phyloP scores from a whole-genome alignment of 2,329 filamentous ascomycete genomes.

The Alternaria alternata region DNA sequence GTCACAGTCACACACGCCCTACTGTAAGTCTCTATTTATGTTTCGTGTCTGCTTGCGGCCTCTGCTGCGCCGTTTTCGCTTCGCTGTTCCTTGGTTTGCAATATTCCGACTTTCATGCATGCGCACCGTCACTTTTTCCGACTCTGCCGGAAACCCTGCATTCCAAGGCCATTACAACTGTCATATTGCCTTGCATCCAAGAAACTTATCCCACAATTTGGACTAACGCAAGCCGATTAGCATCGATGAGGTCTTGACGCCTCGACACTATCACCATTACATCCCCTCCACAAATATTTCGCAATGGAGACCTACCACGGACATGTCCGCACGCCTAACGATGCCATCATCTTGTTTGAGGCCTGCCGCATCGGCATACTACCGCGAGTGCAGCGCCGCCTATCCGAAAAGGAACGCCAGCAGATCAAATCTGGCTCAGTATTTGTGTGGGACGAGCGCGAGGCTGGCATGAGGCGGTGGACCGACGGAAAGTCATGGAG shows the following conservation, averaged over 20 bases:
- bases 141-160: slow-evolving; percentile 13
- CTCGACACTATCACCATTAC: slow-evolving; percentile 1
- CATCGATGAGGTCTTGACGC: slow-evolving; percentile 17
- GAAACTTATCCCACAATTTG: neutral
- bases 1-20: slow-evolving; percentile 18
- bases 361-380: slow-evolving; percentile 89
- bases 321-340: slow-evolving; percentile 90
- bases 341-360: slow-evolving; percentile 98
- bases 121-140: slow-evolving; percentile 4
- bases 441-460: slow-evolving; percentile 99
- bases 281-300: neutral
- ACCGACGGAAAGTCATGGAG: slow-evolving; percentile 99
- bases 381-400: slow-evolving; percentile 87
- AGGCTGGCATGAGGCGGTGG: slow-evolving; percentile 98
- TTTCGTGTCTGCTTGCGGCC: slow-evolving; percentile 5
- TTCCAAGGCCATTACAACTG: neutral
- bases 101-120: slow-evolving; percentile 6
- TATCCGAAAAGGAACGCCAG: slow-evolving; percentile 97
- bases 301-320: slow-evolving; percentile 96
- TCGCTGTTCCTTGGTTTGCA: neutral
- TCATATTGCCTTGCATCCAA: neutral
- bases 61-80: neutral
- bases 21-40: slow-evolving; percentile 21
- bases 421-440: slow-evolving; percentile 96
- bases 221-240: slow-evolving; percentile 23